Evolutionary conservation across 2,329 filamentous ascomycete genomes (phyloP).

Genomic region (Blastomyces gilchristii): DNA sequence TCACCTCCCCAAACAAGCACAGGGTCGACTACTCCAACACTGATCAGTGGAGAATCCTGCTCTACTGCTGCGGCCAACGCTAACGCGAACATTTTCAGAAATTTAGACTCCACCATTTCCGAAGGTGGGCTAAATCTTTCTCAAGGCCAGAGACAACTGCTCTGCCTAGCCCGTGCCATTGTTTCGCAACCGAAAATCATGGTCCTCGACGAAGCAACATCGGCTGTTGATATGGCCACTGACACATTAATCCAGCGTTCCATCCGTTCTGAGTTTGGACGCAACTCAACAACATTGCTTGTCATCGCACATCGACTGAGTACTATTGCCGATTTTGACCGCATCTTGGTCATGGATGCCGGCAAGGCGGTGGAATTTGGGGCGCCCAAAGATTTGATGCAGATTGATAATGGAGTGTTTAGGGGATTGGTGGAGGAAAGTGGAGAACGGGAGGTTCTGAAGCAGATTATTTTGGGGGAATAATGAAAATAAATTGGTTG

Average conservation of each 20-base stretch:
- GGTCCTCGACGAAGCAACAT: conserved; percentile 71
- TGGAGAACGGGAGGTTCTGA: conserved; percentile 26
- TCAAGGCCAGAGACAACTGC: conserved; percentile 65
- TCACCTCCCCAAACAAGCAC: conserved; percentile 12
- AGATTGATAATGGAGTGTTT: conserved; percentile 43
- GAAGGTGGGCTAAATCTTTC: conserved; percentile 66
- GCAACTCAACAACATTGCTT: conserved; percentile 52
- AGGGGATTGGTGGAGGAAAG: conserved; percentile 43
- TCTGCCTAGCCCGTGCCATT: conserved; percentile 64
- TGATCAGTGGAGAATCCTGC: conserved; percentile 17
- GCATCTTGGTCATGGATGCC: conserved; percentile 60
- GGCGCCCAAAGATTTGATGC: conserved; percentile 52
- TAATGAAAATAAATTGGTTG: background rate
- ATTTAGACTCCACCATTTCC: conserved; percentile 53
- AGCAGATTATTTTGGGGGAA: conserved; percentile 21
- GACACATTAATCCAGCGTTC: conserved; percentile 63
- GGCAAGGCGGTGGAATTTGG: conserved; percentile 60
- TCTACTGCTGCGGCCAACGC: conserved; percentile 31
- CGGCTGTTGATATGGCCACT: conserved; percentile 66
- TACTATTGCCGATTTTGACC: conserved; percentile 68
- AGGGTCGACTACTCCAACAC: conserved; percentile 15
- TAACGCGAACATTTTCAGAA: conserved; percentile 51
- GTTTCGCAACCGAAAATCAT: conserved; percentile 64
- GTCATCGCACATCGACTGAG: conserved; percentile 68
- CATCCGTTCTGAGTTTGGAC: conserved; percentile 60